Conservation (phyloP, 441 rosid species). For the Populus hybrid region DNA sequence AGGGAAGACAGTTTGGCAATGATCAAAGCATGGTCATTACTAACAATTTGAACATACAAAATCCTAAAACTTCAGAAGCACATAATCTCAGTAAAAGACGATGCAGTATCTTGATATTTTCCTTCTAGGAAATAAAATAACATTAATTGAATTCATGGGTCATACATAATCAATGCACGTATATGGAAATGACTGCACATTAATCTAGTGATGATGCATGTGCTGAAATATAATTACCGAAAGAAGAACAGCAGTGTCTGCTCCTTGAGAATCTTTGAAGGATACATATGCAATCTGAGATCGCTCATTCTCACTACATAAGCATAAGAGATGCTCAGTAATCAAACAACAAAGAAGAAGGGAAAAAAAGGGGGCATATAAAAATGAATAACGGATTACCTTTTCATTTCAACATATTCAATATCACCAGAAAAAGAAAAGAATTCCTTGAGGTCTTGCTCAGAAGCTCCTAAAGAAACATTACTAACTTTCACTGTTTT, state of each 20-base stretch:
- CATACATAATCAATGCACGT: neutral
- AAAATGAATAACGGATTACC: constrained; percentile 25
- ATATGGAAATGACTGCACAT: neutral
- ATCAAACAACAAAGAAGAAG: neutral
- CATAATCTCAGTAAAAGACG: neutral
- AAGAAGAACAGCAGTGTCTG: constrained; percentile 72
- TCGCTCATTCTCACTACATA: constrained; percentile 53
- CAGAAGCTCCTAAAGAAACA: constrained; percentile 47
- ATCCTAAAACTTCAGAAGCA: neutral
- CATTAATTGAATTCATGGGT: neutral
- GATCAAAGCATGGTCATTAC: neutral
- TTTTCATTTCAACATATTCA: constrained; percentile 50
- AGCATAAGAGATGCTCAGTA: neutral
- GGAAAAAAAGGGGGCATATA: neutral
- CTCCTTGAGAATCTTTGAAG: constrained; percentile 70
- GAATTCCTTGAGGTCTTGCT: constrained; percentile 62
- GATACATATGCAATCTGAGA: constrained; percentile 61
- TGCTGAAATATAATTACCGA: constrained; percentile 35
- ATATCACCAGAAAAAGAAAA: constrained; percentile 80
- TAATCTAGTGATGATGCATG: neutral
- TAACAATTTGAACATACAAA: neutral
- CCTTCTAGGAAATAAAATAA: neutral
- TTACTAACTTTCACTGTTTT: constrained; percentile 63
- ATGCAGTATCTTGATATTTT: neutral
- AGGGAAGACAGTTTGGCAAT: neutral